A percentile compares a stretch with the other conserved stretches of the same genome.
Conservation (phyloP, 2,329 filamentous ascomycete species). For the Aphanocladium album region DNA sequence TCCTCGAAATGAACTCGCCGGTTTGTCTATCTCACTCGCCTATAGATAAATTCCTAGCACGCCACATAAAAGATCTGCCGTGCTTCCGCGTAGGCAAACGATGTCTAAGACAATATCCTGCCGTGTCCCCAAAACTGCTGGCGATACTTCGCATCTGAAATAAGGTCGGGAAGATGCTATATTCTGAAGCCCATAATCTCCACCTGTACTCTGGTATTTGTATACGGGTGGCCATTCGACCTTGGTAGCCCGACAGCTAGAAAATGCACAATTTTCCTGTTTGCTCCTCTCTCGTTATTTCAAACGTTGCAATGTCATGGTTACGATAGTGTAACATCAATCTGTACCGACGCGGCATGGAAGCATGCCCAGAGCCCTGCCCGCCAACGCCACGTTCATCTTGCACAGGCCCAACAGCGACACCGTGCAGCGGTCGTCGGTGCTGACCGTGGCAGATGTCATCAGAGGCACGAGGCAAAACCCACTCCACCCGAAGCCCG, state of each 20-base stretch:
- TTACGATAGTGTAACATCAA: constrained; percentile 69
- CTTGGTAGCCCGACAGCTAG: constrained; percentile 16
- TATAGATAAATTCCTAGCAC: neutral
- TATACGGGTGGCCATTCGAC: neutral
- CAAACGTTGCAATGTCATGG: constrained; percentile 65
- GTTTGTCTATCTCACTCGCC: neutral
- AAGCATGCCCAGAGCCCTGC: constrained; percentile 18
- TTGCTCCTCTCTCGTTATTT: constrained; percentile 45
- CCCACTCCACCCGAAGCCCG: constrained; percentile 49
- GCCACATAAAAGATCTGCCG: neutral
- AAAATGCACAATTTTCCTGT: constrained; percentile 33
- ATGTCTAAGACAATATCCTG: neutral
- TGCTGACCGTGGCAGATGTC: constrained; percentile 42
- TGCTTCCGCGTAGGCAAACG: neutral
- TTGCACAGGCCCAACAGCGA: constrained; percentile 63
- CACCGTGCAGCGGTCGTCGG: constrained; percentile 55
- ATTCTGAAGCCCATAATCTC: neutral
- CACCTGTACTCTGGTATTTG: neutral
- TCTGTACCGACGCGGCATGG: constrained; percentile 50
- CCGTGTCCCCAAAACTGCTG: neutral
- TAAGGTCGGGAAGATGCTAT: neutral
- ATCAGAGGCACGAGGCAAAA: constrained; percentile 42
- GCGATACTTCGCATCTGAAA: neutral
- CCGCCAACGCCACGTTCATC: constrained; percentile 27
- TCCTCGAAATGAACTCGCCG: neutral